A percentile compares a stretch with the other conserved stretches of the same genome.
These are phyloP conservation scores for Podospora bellae-mahoneyi DNA, from an alignment of 495 filamentous ascomycete species.

Conservation along the genomic window DNA sequence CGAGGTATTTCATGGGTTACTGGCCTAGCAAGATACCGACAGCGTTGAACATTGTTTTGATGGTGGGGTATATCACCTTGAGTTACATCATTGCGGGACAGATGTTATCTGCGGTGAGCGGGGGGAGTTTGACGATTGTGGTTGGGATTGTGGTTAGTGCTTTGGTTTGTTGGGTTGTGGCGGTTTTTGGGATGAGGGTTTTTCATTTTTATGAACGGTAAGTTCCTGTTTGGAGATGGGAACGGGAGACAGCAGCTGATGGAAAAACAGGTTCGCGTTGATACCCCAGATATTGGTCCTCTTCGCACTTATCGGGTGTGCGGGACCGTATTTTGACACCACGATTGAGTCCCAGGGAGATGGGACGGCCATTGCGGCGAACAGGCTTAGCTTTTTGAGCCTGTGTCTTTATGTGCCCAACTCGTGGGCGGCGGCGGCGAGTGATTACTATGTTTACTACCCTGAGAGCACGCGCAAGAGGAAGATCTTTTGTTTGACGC, in stretches of 20 bases:
- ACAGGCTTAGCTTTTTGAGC: conserved; percentile 28
- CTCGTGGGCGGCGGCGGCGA: conserved; percentile 53
- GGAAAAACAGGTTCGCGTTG: conserved; percentile 50
- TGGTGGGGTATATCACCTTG: conserved; percentile 69
- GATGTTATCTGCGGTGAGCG: conserved; percentile 69
- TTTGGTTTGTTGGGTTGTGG: conserved; percentile 62
- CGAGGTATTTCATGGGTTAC: conserved; percentile 72
- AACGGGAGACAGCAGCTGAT: background rate
- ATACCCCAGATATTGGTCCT: conserved; percentile 63
- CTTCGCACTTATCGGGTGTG: conserved; percentile 64
- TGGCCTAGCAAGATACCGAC: conserved; percentile 75
- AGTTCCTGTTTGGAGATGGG: background rate
- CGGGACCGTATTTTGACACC: conserved; percentile 61
- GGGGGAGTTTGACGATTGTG: conserved; percentile 58
- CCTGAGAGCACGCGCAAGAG: conserved; percentile 50
- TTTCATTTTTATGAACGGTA: conserved; percentile 67
- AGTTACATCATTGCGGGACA: conserved; percentile 70
- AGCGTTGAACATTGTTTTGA: conserved; percentile 65
- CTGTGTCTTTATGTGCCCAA: conserved; percentile 31
- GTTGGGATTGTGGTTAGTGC: conserved; percentile 72
- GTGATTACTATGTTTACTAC: conserved; percentile 63
- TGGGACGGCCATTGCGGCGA: conserved; percentile 21
- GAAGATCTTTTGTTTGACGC: conserved; percentile 47
- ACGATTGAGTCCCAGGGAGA: conserved; percentile 33
- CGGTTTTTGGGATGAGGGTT: conserved; percentile 68